Percentiles rank a stretch among this genome's conserved stretches.
These are phyloP conservation scores for Roridomyces roridus DNA, from an alignment of 768 basidiomycete genomes.

Conservation along the genomic window DNA sequence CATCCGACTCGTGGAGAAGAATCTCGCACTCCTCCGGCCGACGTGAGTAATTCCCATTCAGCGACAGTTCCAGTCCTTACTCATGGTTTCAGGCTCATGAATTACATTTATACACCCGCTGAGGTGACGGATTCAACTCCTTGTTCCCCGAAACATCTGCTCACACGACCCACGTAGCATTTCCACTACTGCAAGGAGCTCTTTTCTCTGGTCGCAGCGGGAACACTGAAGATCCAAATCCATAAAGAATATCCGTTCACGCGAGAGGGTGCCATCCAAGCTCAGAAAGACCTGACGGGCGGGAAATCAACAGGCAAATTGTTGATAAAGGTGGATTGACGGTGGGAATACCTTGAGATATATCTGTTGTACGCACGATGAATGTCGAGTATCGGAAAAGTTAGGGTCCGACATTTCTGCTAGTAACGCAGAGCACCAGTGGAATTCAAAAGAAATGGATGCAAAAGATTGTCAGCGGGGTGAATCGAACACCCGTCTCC, in stretches of 20 bases:
- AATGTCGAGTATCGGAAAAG: no score
- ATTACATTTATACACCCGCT: slow-evolving; percentile 76
- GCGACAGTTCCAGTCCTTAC: not conserved
- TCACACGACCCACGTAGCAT: no score
- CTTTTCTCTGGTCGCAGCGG: no score
- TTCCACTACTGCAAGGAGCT: no score
- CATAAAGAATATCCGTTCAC: slow-evolving; percentile 86
- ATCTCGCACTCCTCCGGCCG: slow-evolving; percentile 80
- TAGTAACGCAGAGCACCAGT: no score
- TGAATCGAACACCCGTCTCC: no score
- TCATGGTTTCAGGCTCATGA: slow-evolving; percentile 55
- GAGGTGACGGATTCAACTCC: slow-evolving; percentile 50
- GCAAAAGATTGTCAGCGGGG: no score
- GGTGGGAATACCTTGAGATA: no score
- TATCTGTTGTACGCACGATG: no score
- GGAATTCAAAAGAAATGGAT: no score
- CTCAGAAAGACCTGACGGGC: slow-evolving; percentile 78
- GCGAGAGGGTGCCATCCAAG: slow-evolving; percentile 74
- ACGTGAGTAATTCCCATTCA: slow-evolving; percentile 50
- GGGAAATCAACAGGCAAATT: slow-evolving; percentile 89
- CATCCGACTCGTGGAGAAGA: slow-evolving; percentile 79
- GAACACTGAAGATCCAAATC: not conserved
- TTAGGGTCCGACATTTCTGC: no score
- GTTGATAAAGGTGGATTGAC: slow-evolving; percentile 55
- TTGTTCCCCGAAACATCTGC: no score